Percentiles rank a stretch among this genome's conserved stretches.
phyloP scores from a whole-genome alignment of 345 rosid genomes.

The Acer negundo region DNA sequence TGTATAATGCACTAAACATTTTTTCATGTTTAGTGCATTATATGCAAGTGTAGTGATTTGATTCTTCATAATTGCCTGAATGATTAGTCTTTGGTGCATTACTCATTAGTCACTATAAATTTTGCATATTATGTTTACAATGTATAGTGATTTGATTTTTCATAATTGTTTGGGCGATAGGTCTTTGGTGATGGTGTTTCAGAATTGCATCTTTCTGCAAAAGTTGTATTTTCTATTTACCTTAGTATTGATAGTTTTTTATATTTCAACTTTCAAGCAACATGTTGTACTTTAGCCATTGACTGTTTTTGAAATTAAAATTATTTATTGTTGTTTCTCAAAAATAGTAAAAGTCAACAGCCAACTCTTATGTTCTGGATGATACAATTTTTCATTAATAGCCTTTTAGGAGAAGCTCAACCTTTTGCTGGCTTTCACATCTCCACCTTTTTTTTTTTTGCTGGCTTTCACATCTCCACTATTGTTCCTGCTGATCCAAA shows the following conservation, averaged over 20 bases:
- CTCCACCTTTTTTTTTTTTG: neutral
- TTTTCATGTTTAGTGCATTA: neutral
- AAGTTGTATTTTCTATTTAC: neutral
- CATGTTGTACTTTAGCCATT: neutral
- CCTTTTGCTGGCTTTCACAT: neutral
- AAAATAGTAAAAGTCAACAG: neutral
- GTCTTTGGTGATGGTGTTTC: slow-evolving; percentile 8
- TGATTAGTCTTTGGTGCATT: slow-evolving; percentile 10
- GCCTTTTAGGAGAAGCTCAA: neutral
- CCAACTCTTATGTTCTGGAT: neutral
- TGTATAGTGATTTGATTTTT: neutral
- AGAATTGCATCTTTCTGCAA: neutral
- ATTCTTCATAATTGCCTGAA: neutral
- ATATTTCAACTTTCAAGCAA: neutral
- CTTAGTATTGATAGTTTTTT: neutral
- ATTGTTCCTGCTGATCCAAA: neutral
- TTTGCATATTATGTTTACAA: neutral
- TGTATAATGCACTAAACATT: neutral
- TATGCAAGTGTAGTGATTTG: neutral
- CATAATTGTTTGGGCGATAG: neutral
- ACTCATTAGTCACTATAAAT: neutral
- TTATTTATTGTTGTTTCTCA: neutral
- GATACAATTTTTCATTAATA: neutral
- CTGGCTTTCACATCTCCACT: neutral
- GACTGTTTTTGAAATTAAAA: neutral